These are phyloP conservation scores for Fusarium poae DNA, from an alignment of 2,329 filamentous ascomycete species.

Conservation along the genomic window DNA sequence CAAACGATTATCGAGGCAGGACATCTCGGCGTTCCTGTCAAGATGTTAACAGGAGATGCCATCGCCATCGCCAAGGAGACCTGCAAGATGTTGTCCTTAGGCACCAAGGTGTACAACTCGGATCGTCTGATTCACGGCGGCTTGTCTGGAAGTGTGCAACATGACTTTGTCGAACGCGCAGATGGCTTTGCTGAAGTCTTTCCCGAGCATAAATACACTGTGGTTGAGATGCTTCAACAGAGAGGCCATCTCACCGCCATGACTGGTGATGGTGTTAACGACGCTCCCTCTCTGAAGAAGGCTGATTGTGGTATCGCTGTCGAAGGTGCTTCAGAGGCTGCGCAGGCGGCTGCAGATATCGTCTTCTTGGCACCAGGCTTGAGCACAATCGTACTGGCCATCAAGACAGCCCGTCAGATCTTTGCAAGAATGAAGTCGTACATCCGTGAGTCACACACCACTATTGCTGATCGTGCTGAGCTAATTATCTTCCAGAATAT, in stretches of 20 bases:
- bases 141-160: slow-evolving; percentile 25
- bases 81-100: slow-evolving; percentile 27
- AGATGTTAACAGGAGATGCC: slow-evolving; percentile 36
- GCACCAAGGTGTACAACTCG: slow-evolving; percentile 29
- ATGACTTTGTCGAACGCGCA: slow-evolving; percentile 33
- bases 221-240: slow-evolving; percentile 33
- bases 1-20: slow-evolving; percentile 33
- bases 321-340: slow-evolving; percentile 27
- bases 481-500: neutral
- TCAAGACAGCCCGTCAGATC: slow-evolving; percentile 19
- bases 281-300: slow-evolving; percentile 28
- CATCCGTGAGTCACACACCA: neutral
- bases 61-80: slow-evolving; percentile 35
- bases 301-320: slow-evolving; percentile 29
- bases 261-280: slow-evolving; percentile 30
- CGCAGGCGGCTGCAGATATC: slow-evolving; percentile 31
- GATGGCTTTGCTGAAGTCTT: slow-evolving; percentile 34
- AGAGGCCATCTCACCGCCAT: slow-evolving; percentile 28
- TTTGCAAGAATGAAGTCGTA: slow-evolving; percentile 39
- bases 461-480: fast-evolving
- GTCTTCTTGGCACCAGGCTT: slow-evolving; percentile 15
- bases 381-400: slow-evolving; percentile 7
- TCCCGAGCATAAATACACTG: slow-evolving; percentile 27
- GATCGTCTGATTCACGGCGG: slow-evolving; percentile 27
- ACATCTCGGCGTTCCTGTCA: slow-evolving; percentile 22